Evolutionary conservation across 257 asterid species (phyloP).

Genomic region (Mitragyna speciosa): DNA sequence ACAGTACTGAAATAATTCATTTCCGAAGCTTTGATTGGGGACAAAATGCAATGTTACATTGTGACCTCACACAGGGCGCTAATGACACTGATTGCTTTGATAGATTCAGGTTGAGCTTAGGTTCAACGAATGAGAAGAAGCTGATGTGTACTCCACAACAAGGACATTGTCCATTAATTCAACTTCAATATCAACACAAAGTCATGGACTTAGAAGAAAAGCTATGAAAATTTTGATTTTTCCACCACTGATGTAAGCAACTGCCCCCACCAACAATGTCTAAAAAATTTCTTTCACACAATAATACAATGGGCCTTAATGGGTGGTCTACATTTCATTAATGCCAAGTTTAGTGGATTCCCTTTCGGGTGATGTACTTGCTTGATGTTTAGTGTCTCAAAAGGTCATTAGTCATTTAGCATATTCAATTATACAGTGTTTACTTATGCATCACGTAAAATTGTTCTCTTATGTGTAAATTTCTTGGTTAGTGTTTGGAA

Average conservation of each 20-base stretch:
- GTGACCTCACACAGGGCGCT: neutral
- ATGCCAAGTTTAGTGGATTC: constrained; percentile 41
- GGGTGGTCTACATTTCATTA: constrained; percentile 55
- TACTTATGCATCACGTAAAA: too few species aligned
- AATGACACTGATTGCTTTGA: constrained; percentile 5
- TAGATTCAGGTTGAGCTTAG: constrained; percentile 11
- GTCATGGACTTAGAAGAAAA: constrained; percentile 6
- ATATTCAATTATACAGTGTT: too few species aligned
- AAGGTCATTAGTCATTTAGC: neutral
- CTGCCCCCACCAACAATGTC: constrained; percentile 27
- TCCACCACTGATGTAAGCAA: constrained; percentile 12
- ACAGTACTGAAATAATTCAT: too few species aligned
- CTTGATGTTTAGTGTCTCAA: constrained; percentile 33
- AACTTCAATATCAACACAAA: constrained; percentile 1
- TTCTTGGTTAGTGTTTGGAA: neutral
- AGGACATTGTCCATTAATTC: constrained; percentile 13
- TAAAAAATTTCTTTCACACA: constrained; percentile 23
- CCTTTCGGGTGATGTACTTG: constrained; percentile 29
- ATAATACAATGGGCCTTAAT: constrained; percentile 33
- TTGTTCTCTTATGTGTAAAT: neutral
- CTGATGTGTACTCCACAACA: constrained; percentile 47
- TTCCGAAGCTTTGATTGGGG: neutral
- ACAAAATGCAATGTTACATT: neutral
- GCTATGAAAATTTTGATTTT: constrained; percentile 2
- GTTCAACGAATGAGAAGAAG: constrained; percentile 15